These are phyloP conservation scores for Colletotrichum endophyticum DNA, from an alignment of 2,329 filamentous ascomycete species.

Conservation along the genomic window DNA sequence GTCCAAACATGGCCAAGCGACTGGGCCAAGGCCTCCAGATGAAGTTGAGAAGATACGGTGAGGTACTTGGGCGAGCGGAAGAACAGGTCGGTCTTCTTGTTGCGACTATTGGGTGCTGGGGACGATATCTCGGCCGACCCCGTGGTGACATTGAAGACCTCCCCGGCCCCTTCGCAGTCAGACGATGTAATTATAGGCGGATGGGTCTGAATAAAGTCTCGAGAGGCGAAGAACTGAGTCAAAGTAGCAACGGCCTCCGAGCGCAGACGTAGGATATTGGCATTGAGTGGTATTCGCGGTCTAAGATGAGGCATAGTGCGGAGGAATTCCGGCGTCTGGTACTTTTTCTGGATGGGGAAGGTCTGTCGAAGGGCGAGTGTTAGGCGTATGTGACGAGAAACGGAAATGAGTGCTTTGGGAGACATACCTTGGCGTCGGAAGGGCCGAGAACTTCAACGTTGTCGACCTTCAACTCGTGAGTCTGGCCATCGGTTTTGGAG, in stretches of 20 bases:
- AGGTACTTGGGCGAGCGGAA: conserved; percentile 91
- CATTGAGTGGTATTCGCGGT: conserved; percentile 79
- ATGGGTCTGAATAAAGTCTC: conserved; percentile 82
- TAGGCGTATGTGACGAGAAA: not conserved
- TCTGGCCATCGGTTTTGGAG: conserved; percentile 72
- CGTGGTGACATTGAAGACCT: conserved; percentile 79
- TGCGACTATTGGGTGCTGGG: conserved; percentile 35
- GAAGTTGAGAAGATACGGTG: conserved; percentile 92
- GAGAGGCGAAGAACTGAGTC: conserved; percentile 74
- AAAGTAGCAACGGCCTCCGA: conserved; percentile 79
- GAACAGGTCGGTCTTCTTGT: conserved; percentile 60
- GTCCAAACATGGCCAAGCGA: conserved; percentile 92
- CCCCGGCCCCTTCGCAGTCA: conserved; percentile 95
- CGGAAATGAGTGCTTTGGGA: not conserved
- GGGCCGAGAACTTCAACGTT: conserved; percentile 74
- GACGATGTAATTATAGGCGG: conserved; percentile 95
- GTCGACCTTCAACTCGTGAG: conserved; percentile 80
- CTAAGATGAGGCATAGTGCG: conserved; percentile 89
- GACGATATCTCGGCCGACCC: conserved; percentile 28
- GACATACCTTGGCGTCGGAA: conserved; percentile 78
- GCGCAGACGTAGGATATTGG: conserved; percentile 79
- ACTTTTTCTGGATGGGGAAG: conserved; percentile 96
- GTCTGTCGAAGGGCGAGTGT: conserved; percentile 55
- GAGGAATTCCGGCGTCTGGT: conserved; percentile 87
- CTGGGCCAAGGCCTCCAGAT: conserved; percentile 90